Percentiles rank a stretch among this genome's conserved stretches.
Conservation (phyloP, 1,284 basidiomycete genomes). For the Laetiporus sulphureus region DNA sequence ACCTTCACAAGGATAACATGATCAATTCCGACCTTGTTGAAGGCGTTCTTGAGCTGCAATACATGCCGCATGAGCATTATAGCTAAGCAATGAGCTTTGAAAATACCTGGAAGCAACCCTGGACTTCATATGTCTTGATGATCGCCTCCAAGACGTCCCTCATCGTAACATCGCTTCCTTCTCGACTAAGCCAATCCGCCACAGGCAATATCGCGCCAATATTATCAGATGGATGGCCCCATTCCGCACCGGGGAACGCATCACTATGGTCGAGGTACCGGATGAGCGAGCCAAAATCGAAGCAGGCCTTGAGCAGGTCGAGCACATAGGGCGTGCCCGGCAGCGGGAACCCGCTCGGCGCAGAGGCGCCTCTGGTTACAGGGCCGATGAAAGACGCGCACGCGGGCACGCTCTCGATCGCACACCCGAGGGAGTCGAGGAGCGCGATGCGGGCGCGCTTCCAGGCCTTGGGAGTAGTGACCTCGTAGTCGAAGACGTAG, state of each 20-base stretch:
- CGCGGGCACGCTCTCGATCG: constrained; percentile 7
- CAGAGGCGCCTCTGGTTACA: constrained; percentile 4
- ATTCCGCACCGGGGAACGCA: constrained; percentile 8
- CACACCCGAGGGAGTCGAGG: constrained; percentile 10
- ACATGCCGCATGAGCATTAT: not conserved
- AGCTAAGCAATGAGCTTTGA: not conserved
- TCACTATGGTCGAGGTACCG: constrained; percentile 9
- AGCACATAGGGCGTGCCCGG: constrained; percentile 8
- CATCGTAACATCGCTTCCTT: constrained; percentile 8
- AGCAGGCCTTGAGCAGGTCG: constrained; percentile 7
- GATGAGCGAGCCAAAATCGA: constrained; percentile 8
- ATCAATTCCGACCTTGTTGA: constrained; percentile 10
- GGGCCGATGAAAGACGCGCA: constrained; percentile 7
- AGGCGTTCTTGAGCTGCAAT: constrained; percentile 7
- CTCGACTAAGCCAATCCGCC: constrained; percentile 7
- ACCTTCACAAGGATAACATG: constrained; percentile 9
- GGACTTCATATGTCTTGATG: constrained; percentile 10
- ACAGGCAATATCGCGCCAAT: constrained; percentile 10
- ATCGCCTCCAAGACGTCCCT: constrained; percentile 7
- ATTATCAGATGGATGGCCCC: constrained; percentile 11
- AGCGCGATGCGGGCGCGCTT: constrained; percentile 5
- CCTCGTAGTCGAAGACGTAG: constrained; percentile 8
- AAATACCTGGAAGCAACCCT: constrained; percentile 6
- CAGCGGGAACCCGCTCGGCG: constrained; percentile 8
- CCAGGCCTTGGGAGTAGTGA: constrained; percentile 6